These are phyloP conservation scores for Boehmeria nivea DNA, from an alignment of 306 rosid genomes.

Conservation along the genomic window DNA sequence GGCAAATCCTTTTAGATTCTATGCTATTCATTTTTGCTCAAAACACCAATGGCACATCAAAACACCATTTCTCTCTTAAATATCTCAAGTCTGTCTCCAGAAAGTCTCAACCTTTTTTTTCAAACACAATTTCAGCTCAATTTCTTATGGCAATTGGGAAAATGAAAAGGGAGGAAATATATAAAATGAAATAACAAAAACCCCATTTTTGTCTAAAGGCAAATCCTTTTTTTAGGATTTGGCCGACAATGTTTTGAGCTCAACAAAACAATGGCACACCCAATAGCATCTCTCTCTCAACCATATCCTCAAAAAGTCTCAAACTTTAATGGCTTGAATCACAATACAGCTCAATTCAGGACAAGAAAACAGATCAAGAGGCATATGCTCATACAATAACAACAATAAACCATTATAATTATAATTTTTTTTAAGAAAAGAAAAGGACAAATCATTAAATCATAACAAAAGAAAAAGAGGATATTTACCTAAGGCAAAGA, in stretches of 20 bases:
- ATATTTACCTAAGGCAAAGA: conserved; percentile 78
- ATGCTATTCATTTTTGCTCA: too few species aligned
- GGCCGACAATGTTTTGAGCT: conserved; percentile 6
- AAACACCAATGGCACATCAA: too few species aligned
- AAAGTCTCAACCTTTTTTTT: too few species aligned
- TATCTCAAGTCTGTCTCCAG: too few species aligned
- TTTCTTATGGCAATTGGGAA: too few species aligned
- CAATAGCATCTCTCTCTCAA: conserved; percentile 19
- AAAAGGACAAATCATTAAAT: neutral
- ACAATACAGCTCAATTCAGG: neutral
- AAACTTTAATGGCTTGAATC: neutral
- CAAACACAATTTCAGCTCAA: too few species aligned
- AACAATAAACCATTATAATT: too few species aligned
- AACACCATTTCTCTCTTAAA: neutral
- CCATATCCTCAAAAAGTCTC: conserved; percentile 9
- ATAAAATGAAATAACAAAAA: neutral
- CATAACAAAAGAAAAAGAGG: conserved; percentile 5
- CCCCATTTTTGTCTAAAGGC: neutral
- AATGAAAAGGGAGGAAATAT: too few species aligned
- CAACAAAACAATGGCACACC: conserved; percentile 27
- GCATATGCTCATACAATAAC: too few species aligned
- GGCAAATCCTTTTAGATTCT: too few species aligned
- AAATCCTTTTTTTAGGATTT: neutral
- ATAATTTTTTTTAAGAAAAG: too few species aligned
- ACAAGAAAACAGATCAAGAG: neutral